phyloP scores from a whole-genome alignment of 2,329 filamentous ascomycete genomes.

The Cercospora citrullina region DNA sequence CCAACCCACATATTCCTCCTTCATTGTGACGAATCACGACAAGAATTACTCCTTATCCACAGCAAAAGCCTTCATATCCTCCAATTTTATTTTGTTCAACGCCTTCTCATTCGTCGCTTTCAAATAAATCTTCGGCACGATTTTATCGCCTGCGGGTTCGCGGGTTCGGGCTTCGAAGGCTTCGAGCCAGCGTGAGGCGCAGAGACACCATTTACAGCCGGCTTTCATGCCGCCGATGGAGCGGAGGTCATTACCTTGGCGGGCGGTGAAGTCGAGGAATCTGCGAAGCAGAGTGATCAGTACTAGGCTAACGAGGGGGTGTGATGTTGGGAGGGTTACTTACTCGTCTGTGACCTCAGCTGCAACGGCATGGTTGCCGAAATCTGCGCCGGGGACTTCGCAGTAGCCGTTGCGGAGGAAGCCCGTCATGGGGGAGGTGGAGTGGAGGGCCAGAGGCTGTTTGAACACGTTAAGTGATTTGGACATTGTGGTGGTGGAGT shows the following conservation, averaged over 20 bases:
- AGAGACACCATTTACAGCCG: slow-evolving; percentile 64
- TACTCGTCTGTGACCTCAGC: slow-evolving; percentile 54
- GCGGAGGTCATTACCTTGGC: slow-evolving; percentile 60
- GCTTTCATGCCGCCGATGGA: slow-evolving; percentile 53
- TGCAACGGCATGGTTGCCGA: slow-evolving; percentile 63
- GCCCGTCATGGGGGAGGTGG: slow-evolving; percentile 59
- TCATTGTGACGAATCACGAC: no score
- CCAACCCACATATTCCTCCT: background rate
- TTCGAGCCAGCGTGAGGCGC: slow-evolving; percentile 59
- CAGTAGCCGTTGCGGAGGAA: slow-evolving; percentile 64
- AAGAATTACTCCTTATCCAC: slow-evolving; percentile 37
- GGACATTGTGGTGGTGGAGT: slow-evolving; percentile 34
- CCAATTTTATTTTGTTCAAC: slow-evolving; percentile 49
- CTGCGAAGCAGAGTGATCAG: background rate
- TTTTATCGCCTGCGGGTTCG: slow-evolving; percentile 44
- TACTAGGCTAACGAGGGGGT: no score
- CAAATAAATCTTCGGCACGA: slow-evolving; percentile 53
- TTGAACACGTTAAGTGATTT: slow-evolving; percentile 53
- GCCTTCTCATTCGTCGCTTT: slow-evolving; percentile 57
- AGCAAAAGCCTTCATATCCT: slow-evolving; percentile 54
- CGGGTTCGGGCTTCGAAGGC: slow-evolving; percentile 56
- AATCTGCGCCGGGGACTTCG: slow-evolving; percentile 54
- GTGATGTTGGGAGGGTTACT: background rate
- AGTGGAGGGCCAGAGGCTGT: slow-evolving; percentile 59
- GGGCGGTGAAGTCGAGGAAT: slow-evolving; percentile 62